Evolutionary conservation across 352 stramenopile genomes (phyloP), one percentile per base, ranked within the genome.

Genomic region (Peronospora destructor): DNA sequence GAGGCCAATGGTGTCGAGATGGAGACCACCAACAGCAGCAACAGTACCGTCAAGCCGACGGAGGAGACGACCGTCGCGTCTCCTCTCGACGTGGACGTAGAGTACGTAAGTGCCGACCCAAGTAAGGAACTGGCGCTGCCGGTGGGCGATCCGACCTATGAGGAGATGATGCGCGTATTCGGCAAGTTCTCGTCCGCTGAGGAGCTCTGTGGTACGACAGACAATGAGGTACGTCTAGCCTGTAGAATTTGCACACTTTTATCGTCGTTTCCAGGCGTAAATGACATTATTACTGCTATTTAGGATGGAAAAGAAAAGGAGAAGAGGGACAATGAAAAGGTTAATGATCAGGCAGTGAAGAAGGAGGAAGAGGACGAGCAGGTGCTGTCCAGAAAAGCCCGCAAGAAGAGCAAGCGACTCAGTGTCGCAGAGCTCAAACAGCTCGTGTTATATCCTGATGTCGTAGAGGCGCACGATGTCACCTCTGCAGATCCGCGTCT

Each of bases 381-480:
- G 42, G 33, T 55, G 19, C 53, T 98, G 12, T 96, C 81, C 40
- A 95, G 91, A 51, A 96, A 97, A 48, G 89, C 97, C 62, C 74
- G 89, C 45, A 98, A 98, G 62, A 87, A 96, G 64, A 75, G 95
- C 51, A 87, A 87, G 37, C 84, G 95, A 2, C 76, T 98, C 4
- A 94, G 86, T 21, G 89, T 99, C 5, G 94, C 96, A 0, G 84
- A 98, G 67, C 76, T 99, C 9, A 99, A 99, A 73, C 87, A 96
- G 61, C 65, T 96, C n/a, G 89, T 97, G 6, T 50, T 66, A 28
- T 84, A 85, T 56, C 87, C 94, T 0, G 93, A 98, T 59, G 82
- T 98, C 10, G 95, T 99, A 4, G 96, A 99, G 65, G 77, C 78
- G 2, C 94, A 98, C 67, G 96, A 99, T 68, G 83, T 98, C 30